Conservation (phyloP, 805 yeast species). For the Cyberlindnera euphorbiiphila region DNA sequence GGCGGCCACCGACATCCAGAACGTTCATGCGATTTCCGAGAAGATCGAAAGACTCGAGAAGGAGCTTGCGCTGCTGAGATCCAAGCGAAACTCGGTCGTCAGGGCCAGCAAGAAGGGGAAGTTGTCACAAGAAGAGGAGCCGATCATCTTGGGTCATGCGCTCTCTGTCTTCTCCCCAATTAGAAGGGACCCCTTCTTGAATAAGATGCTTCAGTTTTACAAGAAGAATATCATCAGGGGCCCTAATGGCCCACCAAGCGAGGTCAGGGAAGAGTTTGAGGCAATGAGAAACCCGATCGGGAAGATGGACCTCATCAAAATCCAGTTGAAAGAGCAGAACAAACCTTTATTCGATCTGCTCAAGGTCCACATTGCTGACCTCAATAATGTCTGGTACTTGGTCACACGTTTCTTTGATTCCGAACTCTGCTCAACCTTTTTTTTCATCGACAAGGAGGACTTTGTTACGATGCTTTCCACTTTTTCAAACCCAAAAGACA, state of each 20-base stretch:
- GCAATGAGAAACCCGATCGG: slow-evolving; percentile 4
- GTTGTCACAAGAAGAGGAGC: slow-evolving; percentile 8
- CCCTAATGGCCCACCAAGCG: slow-evolving; percentile 1
- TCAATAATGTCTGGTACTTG: slow-evolving; percentile 10
- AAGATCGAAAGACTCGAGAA: slow-evolving; percentile 14
- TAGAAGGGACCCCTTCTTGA: slow-evolving; percentile 7
- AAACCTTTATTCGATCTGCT: slow-evolving; percentile 3
- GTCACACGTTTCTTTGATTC: slow-evolving; percentile 9
- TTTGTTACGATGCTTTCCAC: slow-evolving; percentile 9
- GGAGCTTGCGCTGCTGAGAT: slow-evolving; percentile 9
- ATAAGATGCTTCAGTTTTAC: slow-evolving; percentile 7
- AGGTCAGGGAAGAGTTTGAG: slow-evolving; percentile 7
- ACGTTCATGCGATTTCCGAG: slow-evolving; percentile 12
- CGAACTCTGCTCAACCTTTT: slow-evolving; percentile 4
- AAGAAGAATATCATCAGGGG: neutral
- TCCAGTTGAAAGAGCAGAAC: slow-evolving; percentile 2
- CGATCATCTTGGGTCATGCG: slow-evolving; percentile 8
- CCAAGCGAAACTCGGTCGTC: slow-evolving; percentile 6
- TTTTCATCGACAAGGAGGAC: slow-evolving; percentile 11
- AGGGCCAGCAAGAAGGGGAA: slow-evolving; percentile 4
- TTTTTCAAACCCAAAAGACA: slow-evolving; percentile 8
- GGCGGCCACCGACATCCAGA: slow-evolving; percentile 7
- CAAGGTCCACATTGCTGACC: slow-evolving; percentile 6
- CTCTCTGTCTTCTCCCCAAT: slow-evolving; percentile 10
- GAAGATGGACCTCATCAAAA: slow-evolving; percentile 5